Evolutionary conservation across 1,284 basidiomycete genomes (phyloP), one percentile per base, ranked within the genome.

Genomic region (Blastosporella zonata): DNA sequence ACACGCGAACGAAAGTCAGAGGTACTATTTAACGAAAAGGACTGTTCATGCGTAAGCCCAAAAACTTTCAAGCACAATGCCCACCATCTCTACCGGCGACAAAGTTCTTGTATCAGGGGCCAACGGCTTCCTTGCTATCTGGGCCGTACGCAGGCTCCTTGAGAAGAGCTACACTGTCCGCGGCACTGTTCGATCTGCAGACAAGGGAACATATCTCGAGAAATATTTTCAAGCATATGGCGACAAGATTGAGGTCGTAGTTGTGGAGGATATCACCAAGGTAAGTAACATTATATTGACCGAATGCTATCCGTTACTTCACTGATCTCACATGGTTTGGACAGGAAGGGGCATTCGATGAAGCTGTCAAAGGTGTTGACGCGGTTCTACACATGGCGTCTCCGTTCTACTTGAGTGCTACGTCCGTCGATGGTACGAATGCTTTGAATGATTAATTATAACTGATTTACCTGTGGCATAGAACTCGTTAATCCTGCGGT

Each of bases 351-450:
- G 81, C 79, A 2, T 88, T 87, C 55, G 83, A 87, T 57, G 79
- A 84, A 35, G 82, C 81, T 1, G 81, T 88, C 28, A 79, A 81
- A 60, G 83, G 72, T 1, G 78, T 87, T 0, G 77, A 82, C 53
- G 84, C 71, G 4, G 78, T 89, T 23, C 70, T 68, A 27, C 81
- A 84, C 62, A 78, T 71, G 3, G 81, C 80, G 0, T 79, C 77
- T 2, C 81, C 80, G 3, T 71, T 74, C 42, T 58, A 67, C 39
- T 58, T 67, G 43, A 58, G 61, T 34, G 47, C 44, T 21, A 23
- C 38, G 12, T 52, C 53, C 7, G 44, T 47, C 6, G 44, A 52
- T 12, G 53, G 53, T 55, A 41, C 10, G 28, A 36, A 7, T 6
- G 13, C 53, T 15, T 5, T 35, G 5, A 21, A 8, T 3, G 5